Conservation (phyloP, 768 basidiomycete genomes). For the Hypsizygus marmoreus region DNA sequence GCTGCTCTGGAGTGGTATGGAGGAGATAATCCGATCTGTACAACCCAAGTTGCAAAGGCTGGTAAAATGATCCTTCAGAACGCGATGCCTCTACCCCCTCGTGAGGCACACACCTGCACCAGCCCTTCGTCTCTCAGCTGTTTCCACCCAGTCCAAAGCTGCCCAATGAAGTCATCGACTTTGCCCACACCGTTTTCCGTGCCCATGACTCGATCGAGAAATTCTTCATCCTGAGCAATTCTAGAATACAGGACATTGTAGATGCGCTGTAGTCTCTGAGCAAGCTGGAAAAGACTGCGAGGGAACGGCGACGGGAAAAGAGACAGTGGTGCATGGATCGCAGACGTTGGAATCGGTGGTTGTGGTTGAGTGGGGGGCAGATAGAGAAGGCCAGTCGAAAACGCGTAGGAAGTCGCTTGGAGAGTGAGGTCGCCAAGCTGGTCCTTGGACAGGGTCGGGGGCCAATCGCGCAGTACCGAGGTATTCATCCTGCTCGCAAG, state of each 20-base stretch:
- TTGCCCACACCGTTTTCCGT: conserved; percentile 72
- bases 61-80: background rate
- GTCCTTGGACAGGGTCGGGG: conserved; percentile 60
- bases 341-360: conserved; percentile 58
- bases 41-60: conserved; percentile 87
- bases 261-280: conserved; percentile 63
- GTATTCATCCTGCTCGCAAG: no score
- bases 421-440: conserved; percentile 63
- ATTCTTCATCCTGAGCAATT: conserved; percentile 75
- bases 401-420: conserved; percentile 78
- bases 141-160: conserved; percentile 89
- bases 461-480: conserved; percentile 68
- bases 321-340: conserved; percentile 88
- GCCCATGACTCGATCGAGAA: conserved; percentile 86
- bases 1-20: conserved; percentile 49
- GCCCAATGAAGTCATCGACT: conserved; percentile 85
- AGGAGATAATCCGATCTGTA: conserved; percentile 95
- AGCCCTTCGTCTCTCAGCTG: conserved; percentile 63
- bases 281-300: conserved; percentile 63
- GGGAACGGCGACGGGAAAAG: conserved; percentile 90
- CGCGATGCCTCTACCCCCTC: conserved; percentile 1
- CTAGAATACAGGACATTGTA: conserved; percentile 89
- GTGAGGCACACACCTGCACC: conserved; percentile 37
- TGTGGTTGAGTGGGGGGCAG: conserved; percentile 59
- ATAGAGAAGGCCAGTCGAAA: conserved; percentile 84